phyloP scores from a whole-genome alignment of 305 asterid genomes.

The Solanum hybrid region DNA sequence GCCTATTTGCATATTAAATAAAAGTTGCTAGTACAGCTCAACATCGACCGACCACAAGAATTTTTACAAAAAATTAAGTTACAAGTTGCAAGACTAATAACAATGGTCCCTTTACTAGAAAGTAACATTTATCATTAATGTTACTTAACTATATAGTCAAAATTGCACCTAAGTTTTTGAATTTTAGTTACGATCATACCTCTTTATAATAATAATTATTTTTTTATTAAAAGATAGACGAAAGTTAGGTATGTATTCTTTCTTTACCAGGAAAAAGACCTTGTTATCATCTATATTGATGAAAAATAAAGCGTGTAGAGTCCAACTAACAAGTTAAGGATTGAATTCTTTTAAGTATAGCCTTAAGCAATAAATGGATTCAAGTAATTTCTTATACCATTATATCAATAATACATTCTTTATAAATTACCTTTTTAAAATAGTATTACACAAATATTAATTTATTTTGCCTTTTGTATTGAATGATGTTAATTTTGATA shows the following conservation, averaged over 20 bases:
- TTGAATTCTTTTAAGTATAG: background rate
- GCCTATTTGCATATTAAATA: background rate
- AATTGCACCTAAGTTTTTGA: background rate
- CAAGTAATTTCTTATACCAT: background rate
- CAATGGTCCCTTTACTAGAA: background rate
- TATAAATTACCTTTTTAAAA: background rate
- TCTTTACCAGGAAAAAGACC: background rate
- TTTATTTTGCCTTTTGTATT: background rate
- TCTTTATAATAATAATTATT: background rate
- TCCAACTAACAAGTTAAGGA: background rate
- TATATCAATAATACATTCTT: background rate
- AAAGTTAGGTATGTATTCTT: background rate
- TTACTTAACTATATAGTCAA: background rate
- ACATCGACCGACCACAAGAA: constrained; percentile 5
- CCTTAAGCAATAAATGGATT: background rate
- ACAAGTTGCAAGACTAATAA: background rate
- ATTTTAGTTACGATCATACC: background rate
- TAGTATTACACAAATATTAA: background rate
- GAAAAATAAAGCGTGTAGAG: background rate
- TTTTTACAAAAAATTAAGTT: background rate
- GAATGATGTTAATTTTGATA: background rate
- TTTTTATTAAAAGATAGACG: background rate
- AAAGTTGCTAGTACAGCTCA: constrained; percentile 3
- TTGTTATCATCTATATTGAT: background rate
- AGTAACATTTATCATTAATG: background rate